Conservation (phyloP, 805 yeast genomes). For the Naumovozyma dairenensis region DNA sequence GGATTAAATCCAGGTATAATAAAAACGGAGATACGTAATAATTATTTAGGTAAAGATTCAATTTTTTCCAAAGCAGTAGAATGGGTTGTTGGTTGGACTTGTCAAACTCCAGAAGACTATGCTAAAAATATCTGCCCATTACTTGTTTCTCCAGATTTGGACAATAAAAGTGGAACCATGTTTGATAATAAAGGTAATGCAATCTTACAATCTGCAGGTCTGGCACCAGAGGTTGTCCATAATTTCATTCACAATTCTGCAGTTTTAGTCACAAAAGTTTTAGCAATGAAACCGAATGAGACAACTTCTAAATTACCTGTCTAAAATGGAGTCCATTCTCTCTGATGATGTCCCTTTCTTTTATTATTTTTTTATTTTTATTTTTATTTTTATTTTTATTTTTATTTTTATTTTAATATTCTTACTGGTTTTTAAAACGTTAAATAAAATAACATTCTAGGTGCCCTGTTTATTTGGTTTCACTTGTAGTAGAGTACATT, state of each 20-base stretch:
- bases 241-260: conserved; percentile 21
- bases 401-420: background rate
- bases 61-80: conserved; percentile 23
- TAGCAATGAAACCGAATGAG: background rate
- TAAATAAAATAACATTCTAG: background rate
- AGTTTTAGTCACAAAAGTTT: conserved; percentile 5
- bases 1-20: conserved; percentile 36
- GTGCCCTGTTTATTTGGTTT: background rate
- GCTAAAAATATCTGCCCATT: conserved; percentile 27
- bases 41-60: conserved; percentile 25
- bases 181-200: conserved; percentile 26
- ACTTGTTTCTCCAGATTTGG: conserved; percentile 25
- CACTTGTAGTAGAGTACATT: too few species aligned
- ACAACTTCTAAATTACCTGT: background rate
- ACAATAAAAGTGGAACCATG: conserved; percentile 23
- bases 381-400: background rate
- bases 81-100: conserved; percentile 24
- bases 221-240: conserved; percentile 25
- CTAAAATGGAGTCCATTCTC: background rate
- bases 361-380: background rate
- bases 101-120: conserved; percentile 29
- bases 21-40: conserved; percentile 29
- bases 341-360: too few species aligned
- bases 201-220: conserved; percentile 21
- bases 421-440: background rate